phyloP scores from a whole-genome alignment of 768 basidiomycete genomes.

The Termitomyces sp. region DNA sequence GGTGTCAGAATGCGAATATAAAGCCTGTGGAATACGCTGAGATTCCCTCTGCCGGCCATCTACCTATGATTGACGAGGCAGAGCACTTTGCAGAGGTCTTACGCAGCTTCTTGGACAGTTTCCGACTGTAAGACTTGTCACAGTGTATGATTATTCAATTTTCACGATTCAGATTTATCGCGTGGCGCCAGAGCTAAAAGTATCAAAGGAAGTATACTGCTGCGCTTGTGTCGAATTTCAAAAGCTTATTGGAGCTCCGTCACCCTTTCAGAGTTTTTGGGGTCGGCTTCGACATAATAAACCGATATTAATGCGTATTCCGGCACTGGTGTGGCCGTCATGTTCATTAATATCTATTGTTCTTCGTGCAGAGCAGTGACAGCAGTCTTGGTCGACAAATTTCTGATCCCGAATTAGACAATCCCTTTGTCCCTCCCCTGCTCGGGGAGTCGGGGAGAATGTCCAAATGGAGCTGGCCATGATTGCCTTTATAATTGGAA shows the following conservation, averaged over 20 bases:
- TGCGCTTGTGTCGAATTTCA: too few relatives aligned
- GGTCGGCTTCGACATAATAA: too few relatives aligned
- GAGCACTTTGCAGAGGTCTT: conserved; percentile 32
- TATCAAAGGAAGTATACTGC: not conserved
- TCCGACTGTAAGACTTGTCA: not conserved
- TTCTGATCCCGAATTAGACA: not conserved
- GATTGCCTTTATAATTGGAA: not conserved
- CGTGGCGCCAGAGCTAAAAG: not conserved
- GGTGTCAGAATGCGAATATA: conserved; percentile 1
- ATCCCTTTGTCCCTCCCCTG: not conserved
- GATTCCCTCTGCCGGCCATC: conserved; percentile 36
- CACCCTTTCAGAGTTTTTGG: too few relatives aligned
- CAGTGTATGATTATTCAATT: not conserved
- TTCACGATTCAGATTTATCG: not conserved
- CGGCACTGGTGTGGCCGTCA: not conserved
- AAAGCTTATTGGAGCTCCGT: too few relatives aligned
- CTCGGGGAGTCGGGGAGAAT: not conserved
- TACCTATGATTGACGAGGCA: conserved; percentile 49
- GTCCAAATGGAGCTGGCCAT: not conserved
- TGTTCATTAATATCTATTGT: not conserved
- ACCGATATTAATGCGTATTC: too few relatives aligned
- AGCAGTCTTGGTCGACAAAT: not conserved
- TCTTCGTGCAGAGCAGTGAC: not conserved
- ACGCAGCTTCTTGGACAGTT: conserved; percentile 21
- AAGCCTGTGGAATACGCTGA: conserved; percentile 24